phyloP scores from a whole-genome alignment of 2,329 filamentous ascomycete genomes.

The Lomentospora prolificans region DNA sequence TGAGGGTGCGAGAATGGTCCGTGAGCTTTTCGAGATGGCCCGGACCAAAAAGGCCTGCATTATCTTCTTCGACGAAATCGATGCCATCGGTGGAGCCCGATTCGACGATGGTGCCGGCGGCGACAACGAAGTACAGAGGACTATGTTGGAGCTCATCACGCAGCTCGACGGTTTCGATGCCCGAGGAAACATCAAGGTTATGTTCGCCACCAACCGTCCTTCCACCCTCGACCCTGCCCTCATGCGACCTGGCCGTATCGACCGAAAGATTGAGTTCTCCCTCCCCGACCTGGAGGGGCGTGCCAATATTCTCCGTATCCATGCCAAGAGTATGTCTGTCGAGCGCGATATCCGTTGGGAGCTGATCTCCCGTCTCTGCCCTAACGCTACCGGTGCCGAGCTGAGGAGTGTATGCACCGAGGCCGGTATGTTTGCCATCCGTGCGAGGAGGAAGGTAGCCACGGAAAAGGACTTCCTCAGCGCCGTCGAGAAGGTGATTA shows the following conservation, averaged over 20 bases:
- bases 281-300: conserved; percentile 93
- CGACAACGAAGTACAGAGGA: conserved; percentile 95
- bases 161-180: conserved; percentile 95
- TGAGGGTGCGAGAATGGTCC: conserved; percentile 95
- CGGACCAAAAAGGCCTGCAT: conserved; percentile 99
- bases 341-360: conserved; percentile 99
- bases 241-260: conserved; percentile 94
- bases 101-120: conserved; percentile 95
- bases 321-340: conserved; percentile 99
- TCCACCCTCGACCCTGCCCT: conserved; percentile 93
- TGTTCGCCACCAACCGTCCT: conserved; percentile 96
- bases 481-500: conserved; percentile 98
- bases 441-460: conserved; percentile 89
- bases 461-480: conserved; percentile 98
- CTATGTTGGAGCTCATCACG: conserved; percentile 96
- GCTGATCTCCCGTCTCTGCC: conserved; percentile 91
- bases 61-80: conserved; percentile 93
- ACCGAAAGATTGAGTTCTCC: conserved; percentile 98
- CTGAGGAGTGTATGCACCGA: conserved; percentile 94
- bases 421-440: conserved; percentile 96
- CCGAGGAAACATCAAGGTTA: conserved; percentile 97
- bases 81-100: conserved; percentile 88
- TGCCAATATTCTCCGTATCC: conserved; percentile 94
- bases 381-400: conserved; percentile 94
- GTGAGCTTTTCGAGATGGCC: conserved; percentile 98